Conservation (phyloP, 768 basidiomycete genomes). For the Collybia sp. region DNA sequence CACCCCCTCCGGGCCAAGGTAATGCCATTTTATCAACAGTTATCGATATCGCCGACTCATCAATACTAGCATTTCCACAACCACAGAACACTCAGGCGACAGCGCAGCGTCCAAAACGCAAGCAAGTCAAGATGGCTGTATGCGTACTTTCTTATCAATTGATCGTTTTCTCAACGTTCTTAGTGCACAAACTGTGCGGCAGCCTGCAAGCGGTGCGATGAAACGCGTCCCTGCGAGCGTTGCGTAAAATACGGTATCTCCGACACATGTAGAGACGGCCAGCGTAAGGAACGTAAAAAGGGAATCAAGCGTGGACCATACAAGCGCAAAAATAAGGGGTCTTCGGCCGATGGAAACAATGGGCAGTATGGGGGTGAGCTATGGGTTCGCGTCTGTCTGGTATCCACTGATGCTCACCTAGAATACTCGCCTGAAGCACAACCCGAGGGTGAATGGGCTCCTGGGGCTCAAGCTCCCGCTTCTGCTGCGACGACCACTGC, state of each 20-base stretch:
- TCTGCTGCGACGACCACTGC: conserved; percentile 19
- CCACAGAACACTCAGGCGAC: conserved; percentile 20
- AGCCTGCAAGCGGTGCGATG: conserved; percentile 88
- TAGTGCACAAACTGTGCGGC: conserved; percentile 83
- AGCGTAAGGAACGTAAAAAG: conserved; percentile 90
- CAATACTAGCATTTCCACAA: conserved; percentile 8
- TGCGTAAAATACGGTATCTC: conserved; percentile 86
- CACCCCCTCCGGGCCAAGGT: conserved; percentile 33
- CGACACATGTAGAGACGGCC: conserved; percentile 79
- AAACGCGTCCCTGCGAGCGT: conserved; percentile 82
- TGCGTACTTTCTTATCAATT: conserved; percentile 11
- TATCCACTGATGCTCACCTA: neutral
- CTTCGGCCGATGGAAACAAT: neutral
- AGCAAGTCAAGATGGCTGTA: conserved; percentile 85
- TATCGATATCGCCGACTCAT: conserved; percentile 1
- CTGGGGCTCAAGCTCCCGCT: conserved; percentile 16
- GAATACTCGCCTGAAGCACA: conserved; percentile 4
- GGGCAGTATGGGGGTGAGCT: conserved; percentile 4
- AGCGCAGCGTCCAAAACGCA: conserved; percentile 60
- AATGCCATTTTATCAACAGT: conserved; percentile 5
- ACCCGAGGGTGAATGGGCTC: conserved; percentile 23
- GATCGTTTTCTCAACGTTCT: neutral
- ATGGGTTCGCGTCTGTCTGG: neutral
- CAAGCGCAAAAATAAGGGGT: conserved; percentile 52
- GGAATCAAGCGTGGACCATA: conserved; percentile 87